Evolutionary conservation across 768 basidiomycete species (phyloP).

Genomic region (Collybiopsis confluens): DNA sequence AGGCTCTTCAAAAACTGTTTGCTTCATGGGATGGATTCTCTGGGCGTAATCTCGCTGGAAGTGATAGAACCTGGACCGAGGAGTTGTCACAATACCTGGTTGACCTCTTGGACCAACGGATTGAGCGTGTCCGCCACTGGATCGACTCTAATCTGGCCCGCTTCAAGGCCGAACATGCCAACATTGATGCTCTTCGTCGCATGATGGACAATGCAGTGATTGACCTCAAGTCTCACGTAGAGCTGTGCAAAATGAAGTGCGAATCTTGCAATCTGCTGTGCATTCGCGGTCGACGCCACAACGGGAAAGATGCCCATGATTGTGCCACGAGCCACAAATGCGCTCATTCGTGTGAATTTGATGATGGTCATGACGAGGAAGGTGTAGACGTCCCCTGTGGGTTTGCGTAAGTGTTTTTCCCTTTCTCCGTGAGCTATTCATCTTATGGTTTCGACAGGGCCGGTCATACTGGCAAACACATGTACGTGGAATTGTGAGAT

Average conservation of each 20-base stretch:
- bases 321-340: conserved; percentile 51
- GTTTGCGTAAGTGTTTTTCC: conserved; percentile 34
- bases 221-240: conserved; percentile 40
- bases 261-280: conserved; percentile 45
- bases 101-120: conserved; percentile 34
- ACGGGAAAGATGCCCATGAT: conserved; percentile 34
- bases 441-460: conserved; percentile 33
- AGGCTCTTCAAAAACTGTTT: conserved; percentile 17
- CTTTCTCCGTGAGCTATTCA: neutral
- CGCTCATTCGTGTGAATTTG: conserved; percentile 37
- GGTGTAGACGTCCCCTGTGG: conserved; percentile 34
- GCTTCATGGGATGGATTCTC: conserved; percentile 25
- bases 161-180: conserved; percentile 40
- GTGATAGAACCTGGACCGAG: conserved; percentile 39
- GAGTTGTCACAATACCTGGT: conserved; percentile 35
- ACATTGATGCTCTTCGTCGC: conserved; percentile 41
- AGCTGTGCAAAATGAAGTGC: conserved; percentile 49
- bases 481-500: conserved; percentile 30
- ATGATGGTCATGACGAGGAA: conserved; percentile 23
- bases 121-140: conserved; percentile 50
- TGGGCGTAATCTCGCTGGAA: conserved; percentile 24
- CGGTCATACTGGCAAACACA: conserved; percentile 52
- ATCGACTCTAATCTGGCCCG: conserved; percentile 42
- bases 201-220: conserved; percentile 37
- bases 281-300: conserved; percentile 41